phyloP scores from a whole-genome alignment of 768 basidiomycete species.

The Coprinopsis strossmayeri region DNA sequence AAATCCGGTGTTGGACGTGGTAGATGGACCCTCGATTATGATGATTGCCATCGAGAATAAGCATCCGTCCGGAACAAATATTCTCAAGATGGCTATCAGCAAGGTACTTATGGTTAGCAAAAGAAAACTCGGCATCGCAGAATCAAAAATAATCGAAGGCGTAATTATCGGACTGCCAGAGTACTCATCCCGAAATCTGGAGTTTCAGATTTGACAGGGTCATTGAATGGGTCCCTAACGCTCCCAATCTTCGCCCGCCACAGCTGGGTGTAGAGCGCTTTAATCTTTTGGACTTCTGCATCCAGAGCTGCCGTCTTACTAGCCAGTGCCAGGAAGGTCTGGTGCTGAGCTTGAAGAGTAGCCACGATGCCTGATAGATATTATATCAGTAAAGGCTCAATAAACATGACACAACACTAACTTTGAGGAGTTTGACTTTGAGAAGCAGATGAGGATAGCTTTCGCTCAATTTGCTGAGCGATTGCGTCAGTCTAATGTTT shows the following conservation, averaged over 20 bases:
- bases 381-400: constrained; percentile 6
- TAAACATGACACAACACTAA: constrained; percentile 26
- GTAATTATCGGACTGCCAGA: constrained; percentile 4
- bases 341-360: constrained; percentile 75
- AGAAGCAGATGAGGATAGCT: constrained; percentile 58
- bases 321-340: constrained; percentile 70
- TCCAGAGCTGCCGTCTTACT: constrained; percentile 70
- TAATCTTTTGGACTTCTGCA: constrained; percentile 70
- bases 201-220: constrained; percentile 10
- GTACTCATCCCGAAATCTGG: constrained; percentile 7
- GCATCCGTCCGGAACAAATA: too few species aligned
- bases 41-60: not conserved
- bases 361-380: constrained; percentile 53
- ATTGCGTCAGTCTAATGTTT: constrained; percentile 6
- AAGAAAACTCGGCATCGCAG: not conserved
- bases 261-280: constrained; percentile 65
- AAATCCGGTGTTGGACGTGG: too few species aligned
- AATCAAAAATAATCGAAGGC: not conserved
- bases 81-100: too few species aligned
- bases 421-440: constrained; percentile 76
- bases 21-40: too few species aligned
- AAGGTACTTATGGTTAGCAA: too few species aligned
- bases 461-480: constrained; percentile 74
- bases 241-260: constrained; percentile 81
- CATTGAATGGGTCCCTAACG: constrained; percentile 75